Percentiles rank a stretch among this genome's conserved stretches.
These are phyloP conservation scores for Tetracladium marchalianum DNA, from an alignment of 495 filamentous ascomycete genomes.

Conservation along the genomic window DNA sequence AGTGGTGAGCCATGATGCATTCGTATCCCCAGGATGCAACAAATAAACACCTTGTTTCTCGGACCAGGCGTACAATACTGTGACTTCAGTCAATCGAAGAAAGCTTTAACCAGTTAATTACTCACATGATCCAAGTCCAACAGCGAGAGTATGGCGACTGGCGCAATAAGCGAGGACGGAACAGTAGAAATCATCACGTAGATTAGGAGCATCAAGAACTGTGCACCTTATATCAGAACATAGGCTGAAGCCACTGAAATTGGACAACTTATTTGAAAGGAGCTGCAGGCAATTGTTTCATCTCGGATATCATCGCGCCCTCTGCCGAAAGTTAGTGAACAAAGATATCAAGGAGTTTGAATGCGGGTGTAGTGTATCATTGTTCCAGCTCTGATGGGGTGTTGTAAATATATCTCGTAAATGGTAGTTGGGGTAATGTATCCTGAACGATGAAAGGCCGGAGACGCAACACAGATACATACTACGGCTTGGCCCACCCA, in stretches of 20 bases:
- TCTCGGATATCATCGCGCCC: conserved; percentile 8
- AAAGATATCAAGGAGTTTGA: no score
- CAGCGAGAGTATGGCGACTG: conserved; percentile 64
- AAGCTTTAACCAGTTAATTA: no score
- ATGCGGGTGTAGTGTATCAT: no score
- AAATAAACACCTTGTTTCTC: conserved; percentile 48
- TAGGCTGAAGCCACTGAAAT: neutral
- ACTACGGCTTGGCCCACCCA: conserved; percentile 38
- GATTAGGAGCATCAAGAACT: conserved; percentile 78
- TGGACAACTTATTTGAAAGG: conserved; percentile 60
- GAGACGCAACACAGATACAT: conserved; percentile 19
- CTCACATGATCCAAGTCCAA: conserved; percentile 51
- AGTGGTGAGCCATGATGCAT: conserved; percentile 55
- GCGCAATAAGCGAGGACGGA: conserved; percentile 79
- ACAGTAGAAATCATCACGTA: conserved; percentile 95
- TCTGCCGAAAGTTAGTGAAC: conserved; percentile 5
- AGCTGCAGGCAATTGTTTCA: conserved; percentile 46
- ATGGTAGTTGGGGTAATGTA: no score
- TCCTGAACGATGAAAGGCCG: no score
- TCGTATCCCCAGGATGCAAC: conserved; percentile 28
- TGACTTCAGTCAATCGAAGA: conserved; percentile 8
- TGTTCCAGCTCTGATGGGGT: no score
- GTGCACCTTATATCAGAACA: conserved; percentile 15
- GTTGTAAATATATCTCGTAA: no score
- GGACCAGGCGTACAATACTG: conserved; percentile 79